Evolutionary conservation across 768 basidiomycete genomes (phyloP).

Genomic region (Russula sp.): DNA sequence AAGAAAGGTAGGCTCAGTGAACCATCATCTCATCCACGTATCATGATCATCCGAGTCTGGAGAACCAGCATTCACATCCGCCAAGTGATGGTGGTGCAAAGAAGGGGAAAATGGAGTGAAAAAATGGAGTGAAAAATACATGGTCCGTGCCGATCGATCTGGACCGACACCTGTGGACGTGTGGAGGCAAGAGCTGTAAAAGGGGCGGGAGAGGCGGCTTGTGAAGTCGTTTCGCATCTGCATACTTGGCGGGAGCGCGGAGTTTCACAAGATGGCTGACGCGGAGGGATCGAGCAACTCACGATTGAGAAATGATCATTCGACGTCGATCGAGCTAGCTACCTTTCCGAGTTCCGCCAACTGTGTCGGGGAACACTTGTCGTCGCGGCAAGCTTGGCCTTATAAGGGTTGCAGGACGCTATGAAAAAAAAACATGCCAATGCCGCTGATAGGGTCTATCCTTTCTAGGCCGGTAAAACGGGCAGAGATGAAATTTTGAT

Average conservation of each 20-base stretch:
- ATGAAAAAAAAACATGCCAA: too few relatives aligned
- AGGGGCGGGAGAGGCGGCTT: background rate
- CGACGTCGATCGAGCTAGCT: background rate
- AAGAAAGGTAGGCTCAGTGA: background rate
- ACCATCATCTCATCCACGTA: background rate
- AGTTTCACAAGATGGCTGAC: background rate
- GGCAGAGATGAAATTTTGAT: too few relatives aligned
- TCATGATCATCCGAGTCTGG: too few relatives aligned
- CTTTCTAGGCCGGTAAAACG: too few relatives aligned
- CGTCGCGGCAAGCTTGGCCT: too few relatives aligned
- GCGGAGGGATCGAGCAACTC: background rate
- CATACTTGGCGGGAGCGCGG: background rate
- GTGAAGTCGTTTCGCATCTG: too few relatives aligned
- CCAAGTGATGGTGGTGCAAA: background rate
- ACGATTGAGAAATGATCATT: background rate
- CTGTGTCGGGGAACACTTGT: too few relatives aligned
- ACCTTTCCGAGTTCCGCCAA: too few relatives aligned
- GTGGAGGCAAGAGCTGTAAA: background rate
- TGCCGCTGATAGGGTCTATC: too few relatives aligned
- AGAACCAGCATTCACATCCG: background rate
- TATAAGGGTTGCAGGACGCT: too few relatives aligned
- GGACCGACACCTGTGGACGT: background rate
- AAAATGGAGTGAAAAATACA: background rate
- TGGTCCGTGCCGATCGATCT: background rate
- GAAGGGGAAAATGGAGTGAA: background rate